phyloP scores from a whole-genome alignment of 192 early-diverging fungal species.

The Coemansia sp. region DNA sequence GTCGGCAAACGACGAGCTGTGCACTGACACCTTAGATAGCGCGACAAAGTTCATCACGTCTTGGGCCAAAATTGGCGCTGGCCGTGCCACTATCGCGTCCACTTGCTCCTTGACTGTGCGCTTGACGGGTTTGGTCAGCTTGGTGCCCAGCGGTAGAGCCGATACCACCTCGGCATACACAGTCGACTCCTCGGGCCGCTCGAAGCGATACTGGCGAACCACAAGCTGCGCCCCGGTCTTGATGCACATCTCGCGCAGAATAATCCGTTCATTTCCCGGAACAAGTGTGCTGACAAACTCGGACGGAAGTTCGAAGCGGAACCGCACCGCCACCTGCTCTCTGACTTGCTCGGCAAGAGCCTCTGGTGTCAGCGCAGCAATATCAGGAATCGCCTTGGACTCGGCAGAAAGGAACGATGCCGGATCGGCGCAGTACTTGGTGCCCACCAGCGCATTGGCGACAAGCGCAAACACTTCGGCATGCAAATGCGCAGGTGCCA shows the following conservation, averaged over 20 bases:
- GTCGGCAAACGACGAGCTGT: conserved; percentile 74
- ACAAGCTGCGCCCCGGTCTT: conserved; percentile 87
- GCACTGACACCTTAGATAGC: conserved; percentile 36
- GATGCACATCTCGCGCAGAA: conserved; percentile 79
- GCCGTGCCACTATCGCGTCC: conserved; percentile 22
- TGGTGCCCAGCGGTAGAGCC: conserved; percentile 22
- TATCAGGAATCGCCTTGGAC: conserved; percentile 37
- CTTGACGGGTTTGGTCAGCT: conserved; percentile 56
- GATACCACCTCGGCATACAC: conserved; percentile 46
- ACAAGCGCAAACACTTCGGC: conserved; percentile 74
- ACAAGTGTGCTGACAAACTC: conserved; percentile 54
- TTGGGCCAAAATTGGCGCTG: conserved; percentile 21
- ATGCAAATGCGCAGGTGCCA: conserved; percentile 59
- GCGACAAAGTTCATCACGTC: conserved; percentile 46
- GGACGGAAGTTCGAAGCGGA: conserved; percentile 67
- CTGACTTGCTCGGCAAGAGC: conserved; percentile 60
- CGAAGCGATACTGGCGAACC: conserved; percentile 73
- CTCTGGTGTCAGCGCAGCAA: conserved; percentile 63
- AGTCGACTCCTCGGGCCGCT: conserved; percentile 38
- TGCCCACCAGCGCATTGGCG: conserved; percentile 76
- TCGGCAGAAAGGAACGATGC: conserved; percentile 49
- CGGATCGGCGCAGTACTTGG: conserved; percentile 59
- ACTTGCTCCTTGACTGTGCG: conserved; percentile 58
- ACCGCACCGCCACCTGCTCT: conserved; percentile 67
- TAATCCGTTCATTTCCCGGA: conserved; percentile 59